Percentiles rank a stretch among this genome's conserved stretches.
phyloP scores from a whole-genome alignment of 2,329 filamentous ascomycete species.

The Tothia fuscella region DNA sequence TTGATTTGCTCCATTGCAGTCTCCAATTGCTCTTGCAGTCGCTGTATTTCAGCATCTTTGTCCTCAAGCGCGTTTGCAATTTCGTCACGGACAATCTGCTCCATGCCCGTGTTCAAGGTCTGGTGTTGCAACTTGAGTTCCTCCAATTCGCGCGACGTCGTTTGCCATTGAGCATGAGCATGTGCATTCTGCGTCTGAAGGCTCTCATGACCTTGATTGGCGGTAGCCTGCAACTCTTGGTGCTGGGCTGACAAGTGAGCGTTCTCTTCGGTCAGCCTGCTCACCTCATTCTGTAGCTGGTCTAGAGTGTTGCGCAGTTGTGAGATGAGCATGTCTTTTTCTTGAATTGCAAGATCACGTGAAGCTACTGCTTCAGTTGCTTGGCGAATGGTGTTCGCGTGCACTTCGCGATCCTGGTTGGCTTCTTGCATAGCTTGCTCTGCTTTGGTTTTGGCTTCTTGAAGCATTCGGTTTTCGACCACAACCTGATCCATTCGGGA shows the following conservation, averaged over 20 bases:
- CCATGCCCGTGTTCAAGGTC: slow-evolving; percentile 50
- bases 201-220: slow-evolving; percentile 56
- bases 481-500: slow-evolving; percentile 70
- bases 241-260: slow-evolving; percentile 68
- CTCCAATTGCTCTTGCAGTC: slow-evolving; percentile 66
- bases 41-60: slow-evolving; percentile 73
- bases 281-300: slow-evolving; percentile 71
- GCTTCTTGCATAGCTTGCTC: slow-evolving; percentile 9
- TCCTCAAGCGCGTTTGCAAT: slow-evolving; percentile 56
- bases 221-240: slow-evolving; percentile 60
- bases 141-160: slow-evolving; percentile 57
- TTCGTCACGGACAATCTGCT: slow-evolving; percentile 48
- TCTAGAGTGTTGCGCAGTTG: slow-evolving; percentile 66
- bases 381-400: slow-evolving; percentile 23
- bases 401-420: slow-evolving; percentile 41
- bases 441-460: slow-evolving; percentile 35
- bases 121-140: slow-evolving; percentile 52
- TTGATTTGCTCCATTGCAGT: slow-evolving; percentile 52
- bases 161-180: slow-evolving; percentile 41
- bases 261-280: slow-evolving; percentile 71
- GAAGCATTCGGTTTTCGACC: slow-evolving; percentile 71
- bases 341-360: slow-evolving; percentile 58
- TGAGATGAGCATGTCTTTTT: slow-evolving; percentile 80
- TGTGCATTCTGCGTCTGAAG: slow-evolving; percentile 54
- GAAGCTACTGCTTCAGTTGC: slow-evolving; percentile 43